Evolutionary conservation across 192 early-diverging fungal genomes (phyloP).

Genomic region (Entomortierella beljakovae): DNA sequence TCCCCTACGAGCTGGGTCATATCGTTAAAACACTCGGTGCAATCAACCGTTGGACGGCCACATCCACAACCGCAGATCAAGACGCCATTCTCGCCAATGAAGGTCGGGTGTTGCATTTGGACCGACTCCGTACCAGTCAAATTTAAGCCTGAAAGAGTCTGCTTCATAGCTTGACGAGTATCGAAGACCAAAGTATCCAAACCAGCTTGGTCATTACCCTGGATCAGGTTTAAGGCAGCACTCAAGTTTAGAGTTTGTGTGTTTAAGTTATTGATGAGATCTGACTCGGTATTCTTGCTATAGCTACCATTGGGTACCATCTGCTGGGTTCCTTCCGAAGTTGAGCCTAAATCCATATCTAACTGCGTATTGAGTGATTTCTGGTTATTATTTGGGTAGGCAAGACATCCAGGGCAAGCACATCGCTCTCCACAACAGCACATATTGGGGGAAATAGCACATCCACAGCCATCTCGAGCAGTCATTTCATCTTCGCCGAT

Average conservation of each 20-base stretch:
- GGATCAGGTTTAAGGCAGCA: constrained; percentile 27
- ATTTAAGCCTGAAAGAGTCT: constrained; percentile 15
- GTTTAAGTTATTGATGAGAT: not conserved
- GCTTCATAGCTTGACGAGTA: constrained; percentile 23
- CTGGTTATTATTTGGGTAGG: constrained; percentile 41
- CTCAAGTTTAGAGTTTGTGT: constrained; percentile 23
- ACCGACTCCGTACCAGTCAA: constrained; percentile 20
- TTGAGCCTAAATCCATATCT: not conserved
- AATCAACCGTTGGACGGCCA: constrained; percentile 49
- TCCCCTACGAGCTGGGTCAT: constrained; percentile 48
- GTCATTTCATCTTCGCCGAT: constrained; percentile 27
- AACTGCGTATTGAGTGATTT: not conserved
- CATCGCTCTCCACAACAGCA: constrained; percentile 52
- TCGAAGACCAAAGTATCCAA: constrained; percentile 3
- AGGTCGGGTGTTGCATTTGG: constrained; percentile 47
- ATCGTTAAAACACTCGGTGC: constrained; percentile 47
- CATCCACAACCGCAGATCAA: constrained; percentile 54
- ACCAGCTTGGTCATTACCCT: constrained; percentile 6
- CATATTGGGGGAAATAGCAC: constrained; percentile 50
- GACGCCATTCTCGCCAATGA: constrained; percentile 35
- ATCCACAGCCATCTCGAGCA: constrained; percentile 37
- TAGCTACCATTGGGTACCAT: constrained; percentile 3
- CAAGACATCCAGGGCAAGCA: constrained; percentile 53
- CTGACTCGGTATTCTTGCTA: not conserved
- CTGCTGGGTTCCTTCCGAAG: not conserved